Base-by-base conservation (phyloP, 352 stramenopile genomes). In the Pythium pyrilobum region DNA sequence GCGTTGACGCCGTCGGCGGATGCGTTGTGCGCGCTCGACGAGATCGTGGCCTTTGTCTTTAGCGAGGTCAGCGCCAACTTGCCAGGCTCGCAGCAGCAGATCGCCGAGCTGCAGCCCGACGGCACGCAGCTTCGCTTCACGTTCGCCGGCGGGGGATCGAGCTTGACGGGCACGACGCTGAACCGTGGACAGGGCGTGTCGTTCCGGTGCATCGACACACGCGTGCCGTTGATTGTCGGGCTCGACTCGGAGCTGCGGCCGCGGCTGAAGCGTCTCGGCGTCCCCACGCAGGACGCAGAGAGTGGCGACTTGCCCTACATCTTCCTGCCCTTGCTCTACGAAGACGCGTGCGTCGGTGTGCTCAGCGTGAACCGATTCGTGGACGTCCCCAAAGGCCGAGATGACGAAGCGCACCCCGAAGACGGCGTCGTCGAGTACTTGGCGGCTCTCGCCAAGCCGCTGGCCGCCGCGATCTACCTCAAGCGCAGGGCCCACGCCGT, bases 331-430 rank as follows among this genome's bases (percentile, higher is more conserved):
- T 62, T 93, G 2, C 23, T 86, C 2, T 68, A 93, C 46, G 77
- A 93, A 27, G 82, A 89, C 36, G 71, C 59, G 7, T 56, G 49
- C 7, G 47, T 93, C 5, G 82, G 82, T 6, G 62, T 91, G 0
- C 46, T 93, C 11, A 78, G 67, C n/a, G 58, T 90, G 1, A 77
- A 82, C 43, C 63, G 64, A 0, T 90, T 93, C 54, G 25, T 57
- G 0, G 54, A 68, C 8, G 76, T 88, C 5, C 56, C 77, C 3
- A 89, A 85, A 52, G 79, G 77, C 20, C 56, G 77, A 47, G 12
- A 27, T 0, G 77, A 91, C 37, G 77, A 91, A 60, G 24, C 18
- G 7, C 81, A 92, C 15, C 81, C 79, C 0, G 81, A 92, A 57
- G 52, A 64, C 15, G 81, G 81, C 4, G 67, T 85, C 1, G 23